phyloP scores from a whole-genome alignment of 345 rosid species.

The Schrenkiella parvula region DNA sequence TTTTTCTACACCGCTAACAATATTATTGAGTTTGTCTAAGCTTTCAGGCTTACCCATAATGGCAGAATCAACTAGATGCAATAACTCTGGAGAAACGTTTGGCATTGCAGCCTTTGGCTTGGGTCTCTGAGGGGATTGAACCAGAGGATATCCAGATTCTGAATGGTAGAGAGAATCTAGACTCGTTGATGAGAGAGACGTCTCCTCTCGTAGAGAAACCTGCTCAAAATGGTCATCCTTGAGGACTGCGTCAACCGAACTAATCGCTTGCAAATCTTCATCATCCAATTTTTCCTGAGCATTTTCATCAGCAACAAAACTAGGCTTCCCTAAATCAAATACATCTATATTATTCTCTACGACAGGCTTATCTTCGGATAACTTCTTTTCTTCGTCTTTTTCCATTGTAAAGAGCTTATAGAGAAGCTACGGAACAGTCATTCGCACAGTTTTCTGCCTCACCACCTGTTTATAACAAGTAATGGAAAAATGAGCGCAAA shows the following conservation, averaged over 20 bases:
- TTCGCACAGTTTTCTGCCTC: constrained; percentile 24
- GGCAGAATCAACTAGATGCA: constrained; percentile 97
- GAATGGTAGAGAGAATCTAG: constrained; percentile 39
- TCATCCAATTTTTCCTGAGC: constrained; percentile 21
- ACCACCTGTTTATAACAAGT: constrained; percentile 29
- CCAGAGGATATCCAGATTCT: constrained; percentile 42
- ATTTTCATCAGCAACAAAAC: constrained; percentile 25
- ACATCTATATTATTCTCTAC: constrained; percentile 37
- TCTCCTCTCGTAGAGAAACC: constrained; percentile 49
- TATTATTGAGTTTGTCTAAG: constrained; percentile 77
- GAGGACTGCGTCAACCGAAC: constrained; percentile 37
- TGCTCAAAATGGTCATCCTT: constrained; percentile 75
- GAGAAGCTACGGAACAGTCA: constrained; percentile 11
- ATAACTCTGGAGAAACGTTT: constrained; percentile 89
- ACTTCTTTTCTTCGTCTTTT: constrained; percentile 58
- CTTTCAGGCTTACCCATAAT: constrained; percentile 97
- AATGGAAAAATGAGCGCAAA: neutral
- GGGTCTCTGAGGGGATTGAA: constrained; percentile 52
- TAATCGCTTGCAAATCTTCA: constrained; percentile 31
- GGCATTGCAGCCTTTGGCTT: constrained; percentile 72
- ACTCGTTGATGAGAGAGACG: constrained; percentile 49
- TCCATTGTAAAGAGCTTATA: constrained; percentile 42
- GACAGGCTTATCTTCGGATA: constrained; percentile 12
- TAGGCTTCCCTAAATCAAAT: constrained; percentile 29
- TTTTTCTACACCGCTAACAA: constrained; percentile 69